phyloP scores from a whole-genome alignment of 257 asterid species.

The Datura wrightii region DNA sequence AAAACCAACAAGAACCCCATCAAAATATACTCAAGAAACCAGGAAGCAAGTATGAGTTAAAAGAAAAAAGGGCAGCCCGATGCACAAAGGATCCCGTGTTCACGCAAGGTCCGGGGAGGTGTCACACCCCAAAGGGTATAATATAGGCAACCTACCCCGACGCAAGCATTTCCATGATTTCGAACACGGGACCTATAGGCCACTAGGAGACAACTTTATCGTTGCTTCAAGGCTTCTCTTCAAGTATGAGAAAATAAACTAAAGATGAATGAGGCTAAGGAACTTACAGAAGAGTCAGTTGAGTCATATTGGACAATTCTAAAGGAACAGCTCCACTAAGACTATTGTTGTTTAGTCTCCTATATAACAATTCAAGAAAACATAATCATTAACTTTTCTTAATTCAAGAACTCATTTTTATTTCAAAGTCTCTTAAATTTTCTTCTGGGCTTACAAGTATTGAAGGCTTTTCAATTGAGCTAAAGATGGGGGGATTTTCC shows the following conservation, averaged over 20 bases:
- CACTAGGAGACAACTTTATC: neutral
- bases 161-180: too few relatives aligned
- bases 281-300: slow-evolving; percentile 73
- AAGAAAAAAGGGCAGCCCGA: neutral
- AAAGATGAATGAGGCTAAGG: slow-evolving; percentile 34
- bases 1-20: slow-evolving; percentile 17
- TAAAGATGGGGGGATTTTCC: slow-evolving; percentile 74
- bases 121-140: too few relatives aligned
- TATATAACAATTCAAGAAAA: slow-evolving; percentile 41
- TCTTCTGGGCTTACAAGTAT: slow-evolving; percentile 62
- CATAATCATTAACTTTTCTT: slow-evolving; percentile 22
- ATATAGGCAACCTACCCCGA: too few relatives aligned
- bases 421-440: neutral
- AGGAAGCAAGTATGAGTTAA: neutral
- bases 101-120: neutral
- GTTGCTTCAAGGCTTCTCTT: neutral
- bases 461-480: slow-evolving; percentile 69
- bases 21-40: slow-evolving; percentile 30
- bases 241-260: neutral
- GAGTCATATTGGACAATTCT: slow-evolving; percentile 76
- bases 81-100: neutral
- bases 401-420: neutral
- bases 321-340: slow-evolving; percentile 79
- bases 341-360: slow-evolving; percentile 90
- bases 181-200: too few relatives aligned